Conservation (phyloP, 805 yeast species). For the Pichia manshurica region DNA sequence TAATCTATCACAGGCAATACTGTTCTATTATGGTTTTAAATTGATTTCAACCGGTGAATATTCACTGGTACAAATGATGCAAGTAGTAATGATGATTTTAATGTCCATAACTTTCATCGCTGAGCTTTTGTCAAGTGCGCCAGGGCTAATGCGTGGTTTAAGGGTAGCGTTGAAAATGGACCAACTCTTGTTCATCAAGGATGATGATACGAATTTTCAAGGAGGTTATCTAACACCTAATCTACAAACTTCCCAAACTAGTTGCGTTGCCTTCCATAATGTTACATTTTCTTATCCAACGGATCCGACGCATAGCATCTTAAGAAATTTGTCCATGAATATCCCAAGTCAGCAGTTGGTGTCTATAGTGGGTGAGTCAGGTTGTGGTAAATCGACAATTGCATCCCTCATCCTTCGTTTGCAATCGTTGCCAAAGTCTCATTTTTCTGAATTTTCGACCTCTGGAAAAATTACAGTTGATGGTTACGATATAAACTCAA, state of each 20-base stretch:
- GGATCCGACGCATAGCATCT: conserved; percentile 21
- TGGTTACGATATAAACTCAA: conserved; percentile 40
- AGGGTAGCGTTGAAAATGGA: conserved; percentile 57
- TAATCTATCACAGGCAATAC: conserved; percentile 58
- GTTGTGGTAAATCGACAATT: conserved; percentile 87
- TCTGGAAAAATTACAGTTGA: conserved; percentile 36
- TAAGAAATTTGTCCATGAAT: conserved; percentile 38
- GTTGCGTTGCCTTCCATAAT: conserved; percentile 36
- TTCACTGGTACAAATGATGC: conserved; percentile 50
- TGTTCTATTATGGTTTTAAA: conserved; percentile 74
- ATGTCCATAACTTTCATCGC: conserved; percentile 68
- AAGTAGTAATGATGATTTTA: conserved; percentile 64
- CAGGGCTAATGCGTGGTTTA: conserved; percentile 75
- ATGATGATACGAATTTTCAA: conserved; percentile 36
- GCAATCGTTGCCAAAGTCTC: conserved; percentile 26
- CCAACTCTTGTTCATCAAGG: conserved; percentile 31
- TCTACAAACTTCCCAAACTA: background rate
- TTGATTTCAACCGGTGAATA: conserved; percentile 60
- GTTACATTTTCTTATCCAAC: conserved; percentile 47
- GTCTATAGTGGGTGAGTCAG: conserved; percentile 81
- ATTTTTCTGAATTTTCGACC: background rate
- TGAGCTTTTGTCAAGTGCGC: conserved; percentile 56
- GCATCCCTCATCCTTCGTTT: conserved; percentile 51
- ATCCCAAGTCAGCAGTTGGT: conserved; percentile 45
- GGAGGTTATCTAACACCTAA: conserved; percentile 29